A percentile compares a stretch with the other conserved stretches of the same genome.
These are phyloP conservation scores for Podaxis sp. DNA, from an alignment of 768 basidiomycete species.

Conservation along the genomic window DNA sequence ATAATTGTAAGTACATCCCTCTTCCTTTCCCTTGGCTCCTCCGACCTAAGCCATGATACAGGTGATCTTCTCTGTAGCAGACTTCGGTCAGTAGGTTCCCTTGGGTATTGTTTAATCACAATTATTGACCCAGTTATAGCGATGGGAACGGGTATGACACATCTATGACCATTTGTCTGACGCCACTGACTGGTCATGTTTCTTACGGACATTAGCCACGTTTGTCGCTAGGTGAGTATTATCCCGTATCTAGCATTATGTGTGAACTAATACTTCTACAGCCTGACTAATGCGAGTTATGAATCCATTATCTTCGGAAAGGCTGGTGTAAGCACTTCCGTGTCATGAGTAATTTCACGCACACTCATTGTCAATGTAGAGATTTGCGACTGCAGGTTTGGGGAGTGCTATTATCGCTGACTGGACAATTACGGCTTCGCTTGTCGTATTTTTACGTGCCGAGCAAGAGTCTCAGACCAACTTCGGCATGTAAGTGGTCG, in stretches of 20 bases:
- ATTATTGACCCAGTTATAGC: background rate
- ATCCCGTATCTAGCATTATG: background rate
- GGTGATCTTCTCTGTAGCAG: slow-evolving; percentile 1
- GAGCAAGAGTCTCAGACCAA: background rate
- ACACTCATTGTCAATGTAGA: background rate
- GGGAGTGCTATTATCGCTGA: slow-evolving; percentile 1
- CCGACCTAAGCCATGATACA: background rate
- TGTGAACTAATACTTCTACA: background rate
- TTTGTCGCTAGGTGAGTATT: background rate
- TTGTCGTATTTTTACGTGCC: background rate
- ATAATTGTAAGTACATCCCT: background rate
- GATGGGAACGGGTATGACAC: background rate
- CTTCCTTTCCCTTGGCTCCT: background rate
- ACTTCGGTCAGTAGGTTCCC: background rate
- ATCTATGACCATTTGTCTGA: background rate
- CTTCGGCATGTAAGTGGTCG: background rate
- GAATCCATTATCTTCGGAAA: background rate
- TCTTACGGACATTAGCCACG: background rate
- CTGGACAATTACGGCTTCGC: slow-evolving; percentile 4
- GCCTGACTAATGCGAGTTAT: background rate
- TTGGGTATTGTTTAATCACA: background rate
- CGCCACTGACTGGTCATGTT: background rate
- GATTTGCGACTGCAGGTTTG: background rate
- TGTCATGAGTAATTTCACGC: background rate
- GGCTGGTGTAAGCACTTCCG: background rate